Evolutionary conservation across 768 basidiomycete genomes (phyloP).

Genomic region (Gloeostereum incarnatum): DNA sequence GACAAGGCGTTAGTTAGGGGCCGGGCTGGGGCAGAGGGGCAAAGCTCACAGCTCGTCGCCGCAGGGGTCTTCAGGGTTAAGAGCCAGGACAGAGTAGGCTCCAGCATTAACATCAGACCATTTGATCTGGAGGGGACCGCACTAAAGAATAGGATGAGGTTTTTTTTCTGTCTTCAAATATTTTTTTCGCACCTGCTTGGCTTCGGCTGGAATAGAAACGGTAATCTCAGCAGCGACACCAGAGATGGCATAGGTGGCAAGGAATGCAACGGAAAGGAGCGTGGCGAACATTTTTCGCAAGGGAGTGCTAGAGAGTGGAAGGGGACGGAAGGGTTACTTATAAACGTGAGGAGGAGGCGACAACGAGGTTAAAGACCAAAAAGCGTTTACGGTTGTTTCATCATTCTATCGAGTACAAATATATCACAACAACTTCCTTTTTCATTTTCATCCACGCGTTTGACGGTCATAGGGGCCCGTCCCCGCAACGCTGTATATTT

Average conservation of each 20-base stretch:
- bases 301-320: conserved; percentile 5
- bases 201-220: conserved; percentile 40
- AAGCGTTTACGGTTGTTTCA: conserved; percentile 6
- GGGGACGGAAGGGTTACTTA: conserved; percentile 11
- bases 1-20: conserved; percentile 4
- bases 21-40: neutral
- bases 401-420: conserved; percentile 5
- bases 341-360: conserved; percentile 14
- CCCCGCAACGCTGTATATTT: conserved; percentile 9
- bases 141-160: conserved; percentile 29
- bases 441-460: conserved; percentile 8
- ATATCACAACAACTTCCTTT: conserved; percentile 9
- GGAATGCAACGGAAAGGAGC: conserved; percentile 66
- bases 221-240: conserved; percentile 45
- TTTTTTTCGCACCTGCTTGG: conserved; percentile 36
- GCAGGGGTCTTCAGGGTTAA: conserved; percentile 44
- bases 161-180: no score
- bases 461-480: conserved; percentile 1
- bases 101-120: conserved; percentile 37
- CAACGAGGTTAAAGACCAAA: conserved; percentile 16
- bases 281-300: conserved; percentile 63
- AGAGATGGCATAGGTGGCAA: conserved; percentile 44
- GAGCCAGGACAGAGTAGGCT: conserved; percentile 56
- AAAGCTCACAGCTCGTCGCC: conserved; percentile 46
- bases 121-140: conserved; percentile 34